Conservation (phyloP, 805 yeast genomes). For the Torulaspora indica region DNA sequence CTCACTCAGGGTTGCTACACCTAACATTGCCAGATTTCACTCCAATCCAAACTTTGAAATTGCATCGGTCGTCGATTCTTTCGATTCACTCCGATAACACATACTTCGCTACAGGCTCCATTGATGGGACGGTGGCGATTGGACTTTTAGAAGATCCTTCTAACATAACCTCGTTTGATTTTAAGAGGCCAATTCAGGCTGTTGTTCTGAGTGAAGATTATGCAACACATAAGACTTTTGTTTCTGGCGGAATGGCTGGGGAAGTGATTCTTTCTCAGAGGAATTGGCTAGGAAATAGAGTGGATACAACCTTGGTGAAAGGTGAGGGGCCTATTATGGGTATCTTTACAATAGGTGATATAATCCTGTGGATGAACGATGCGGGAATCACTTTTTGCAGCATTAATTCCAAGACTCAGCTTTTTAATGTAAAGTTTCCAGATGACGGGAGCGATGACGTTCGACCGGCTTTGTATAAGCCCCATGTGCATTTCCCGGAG, state of each 20-base stretch:
- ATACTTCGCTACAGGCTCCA: slow-evolving; percentile 79
- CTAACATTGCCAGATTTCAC: slow-evolving; percentile 56
- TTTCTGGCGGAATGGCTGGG: slow-evolving; percentile 90
- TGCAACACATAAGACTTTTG: slow-evolving; percentile 54
- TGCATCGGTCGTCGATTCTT: slow-evolving; percentile 80
- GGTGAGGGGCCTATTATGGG: slow-evolving; percentile 68
- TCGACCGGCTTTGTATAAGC: slow-evolving; percentile 80
- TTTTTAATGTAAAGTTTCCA: slow-evolving; percentile 56
- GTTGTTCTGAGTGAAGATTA: slow-evolving; percentile 77
- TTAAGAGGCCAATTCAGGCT: slow-evolving; percentile 82
- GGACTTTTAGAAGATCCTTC: slow-evolving; percentile 60
- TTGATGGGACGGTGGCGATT: slow-evolving; percentile 88
- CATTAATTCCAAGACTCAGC: slow-evolving; percentile 43
- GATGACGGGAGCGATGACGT: slow-evolving; percentile 39
- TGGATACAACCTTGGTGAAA: slow-evolving; percentile 58
- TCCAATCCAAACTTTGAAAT: slow-evolving; percentile 66
- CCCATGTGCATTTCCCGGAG: slow-evolving; percentile 64
- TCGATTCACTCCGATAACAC: slow-evolving; percentile 66
- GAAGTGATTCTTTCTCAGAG: slow-evolving; percentile 66
- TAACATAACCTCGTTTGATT: slow-evolving; percentile 71
- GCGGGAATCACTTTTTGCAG: slow-evolving; percentile 69
- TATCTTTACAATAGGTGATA: slow-evolving; percentile 56
- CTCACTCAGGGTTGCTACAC: slow-evolving; percentile 82
- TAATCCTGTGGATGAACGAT: slow-evolving; percentile 81
- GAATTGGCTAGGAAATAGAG: slow-evolving; percentile 83